phyloP scores from a whole-genome alignment of 2,329 filamentous ascomycete genomes.

The Aspergillus piperis region DNA sequence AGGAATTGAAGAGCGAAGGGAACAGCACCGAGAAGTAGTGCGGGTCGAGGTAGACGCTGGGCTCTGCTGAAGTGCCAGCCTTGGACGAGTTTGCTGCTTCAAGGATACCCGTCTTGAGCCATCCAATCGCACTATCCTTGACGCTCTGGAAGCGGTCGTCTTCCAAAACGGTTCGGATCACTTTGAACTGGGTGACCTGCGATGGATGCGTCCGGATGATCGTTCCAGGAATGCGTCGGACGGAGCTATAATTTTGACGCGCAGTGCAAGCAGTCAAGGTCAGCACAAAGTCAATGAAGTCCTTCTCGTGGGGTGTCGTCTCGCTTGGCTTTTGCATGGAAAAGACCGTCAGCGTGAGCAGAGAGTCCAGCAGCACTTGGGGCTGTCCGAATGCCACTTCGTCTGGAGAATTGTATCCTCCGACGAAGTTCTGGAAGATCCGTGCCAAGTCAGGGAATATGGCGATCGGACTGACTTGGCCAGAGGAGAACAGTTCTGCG shows the following conservation, averaged over 20 bases:
- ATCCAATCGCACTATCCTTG: conserved; percentile 60
- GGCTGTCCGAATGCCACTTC: conserved; percentile 48
- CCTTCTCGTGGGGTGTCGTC: conserved; percentile 51
- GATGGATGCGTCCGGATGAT: conserved; percentile 57
- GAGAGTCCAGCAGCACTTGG: conserved; percentile 56
- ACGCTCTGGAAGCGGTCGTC: conserved; percentile 56
- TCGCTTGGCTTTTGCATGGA: conserved; percentile 50
- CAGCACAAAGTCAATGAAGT: conserved; percentile 57
- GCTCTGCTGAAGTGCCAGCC: conserved; percentile 12
- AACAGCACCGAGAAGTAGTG: conserved; percentile 47
- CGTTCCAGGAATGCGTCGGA: conserved; percentile 38
- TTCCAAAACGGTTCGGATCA: conserved; percentile 58
- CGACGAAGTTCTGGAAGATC: conserved; percentile 55
- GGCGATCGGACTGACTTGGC: conserved; percentile 41
- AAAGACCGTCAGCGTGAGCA: conserved; percentile 55
- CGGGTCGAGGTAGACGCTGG: conserved; percentile 37
- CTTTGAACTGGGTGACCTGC: conserved; percentile 52
- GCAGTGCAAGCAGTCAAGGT: conserved; percentile 43
- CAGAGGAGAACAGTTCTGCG: conserved; percentile 50
- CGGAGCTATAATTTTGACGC: conserved; percentile 37
- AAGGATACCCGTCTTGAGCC: conserved; percentile 62
- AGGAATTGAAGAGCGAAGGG: conserved; percentile 54
- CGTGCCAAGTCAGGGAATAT: conserved; percentile 57
- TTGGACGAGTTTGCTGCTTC: conserved; percentile 39
- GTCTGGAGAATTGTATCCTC: conserved; percentile 41